Evolutionary conservation across 2,329 filamentous ascomycete species (phyloP), one percentile per base, ranked within the genome.

Genomic region (Tolypocladium tundrense): DNA sequence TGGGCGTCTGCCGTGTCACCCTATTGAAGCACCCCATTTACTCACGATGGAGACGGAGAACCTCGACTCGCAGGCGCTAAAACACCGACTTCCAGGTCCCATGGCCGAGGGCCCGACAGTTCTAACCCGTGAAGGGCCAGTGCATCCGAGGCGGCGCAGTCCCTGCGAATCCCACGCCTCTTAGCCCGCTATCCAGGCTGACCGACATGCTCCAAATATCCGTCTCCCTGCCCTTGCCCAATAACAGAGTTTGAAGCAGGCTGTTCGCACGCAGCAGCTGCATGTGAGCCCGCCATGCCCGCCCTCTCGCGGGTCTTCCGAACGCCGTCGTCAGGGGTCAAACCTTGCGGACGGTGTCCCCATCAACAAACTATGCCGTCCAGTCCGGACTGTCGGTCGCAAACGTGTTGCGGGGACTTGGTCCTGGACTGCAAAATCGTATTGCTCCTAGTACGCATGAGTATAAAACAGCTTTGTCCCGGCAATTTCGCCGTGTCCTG

Each of bases 41-140:
- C 48, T 56, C 53, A 21, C 24, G 19, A 51, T 42, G n/a, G 45
- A 43, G 45, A 39, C 45, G 31, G 33, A 21, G 45, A 27, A 42
- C 48, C 6, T 27, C 6, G 43, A 19, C 21, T 35, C 40, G 57
- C 56, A 54, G 52, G 27, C 39, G 42, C 54, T 53, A 58, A 42
- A 53, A 3, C 27, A 9, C 54, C 54, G 54, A 58, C 57, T 58
- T 58, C 57, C 57, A 58, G 42, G 0, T 13, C 21, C 48, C 45
- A 40, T 16, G 45, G n/a, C 57, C 57, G 57, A 58, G 4, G 54
- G 43, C 27, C 57, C 57, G 57, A 56, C 37, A 16, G 6, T n/a
- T 24, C 37, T 27, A n/a, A 54, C n/a, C 21, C 37, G 21, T 19
- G 19, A 53, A 39, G 35, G 10, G 21, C 52, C 21, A 31, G 24